These are phyloP conservation scores for Plasmodium billcollinsi DNA, from an alignment of 169 alveolate species.

Conservation along the genomic window DNA sequence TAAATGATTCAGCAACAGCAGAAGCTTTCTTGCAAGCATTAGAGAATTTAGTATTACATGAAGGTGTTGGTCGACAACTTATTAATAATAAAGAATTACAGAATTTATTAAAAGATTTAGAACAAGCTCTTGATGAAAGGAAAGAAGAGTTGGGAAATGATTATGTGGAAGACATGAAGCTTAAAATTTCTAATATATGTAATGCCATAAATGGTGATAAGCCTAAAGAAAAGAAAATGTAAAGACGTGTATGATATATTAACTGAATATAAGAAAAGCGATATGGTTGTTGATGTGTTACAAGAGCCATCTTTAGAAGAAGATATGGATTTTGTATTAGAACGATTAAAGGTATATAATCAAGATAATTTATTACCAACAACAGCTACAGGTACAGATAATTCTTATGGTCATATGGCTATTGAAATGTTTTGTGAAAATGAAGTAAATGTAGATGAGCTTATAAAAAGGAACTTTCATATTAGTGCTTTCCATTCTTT, in stretches of 20 bases:
- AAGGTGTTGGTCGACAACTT: conserved; percentile 85
- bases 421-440: conserved; percentile 78
- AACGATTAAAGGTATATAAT: conserved; percentile 37
- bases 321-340: conserved; percentile 68
- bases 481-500: conserved; percentile 38
- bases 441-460: conserved; percentile 44
- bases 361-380: conserved; percentile 54
- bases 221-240: conserved; percentile 84
- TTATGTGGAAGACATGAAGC: conserved; percentile 62
- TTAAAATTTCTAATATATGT: conserved; percentile 68
- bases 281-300: conserved; percentile 46
- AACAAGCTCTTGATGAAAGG: conserved; percentile 19
- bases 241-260: conserved; percentile 80
- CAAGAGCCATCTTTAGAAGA: conserved; percentile 72
- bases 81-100: conserved; percentile 75
- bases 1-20: conserved; percentile 72
- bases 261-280: conserved; percentile 75
- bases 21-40: conserved; percentile 74
- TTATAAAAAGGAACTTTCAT: conserved; percentile 44
- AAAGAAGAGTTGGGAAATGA: conserved; percentile 77
- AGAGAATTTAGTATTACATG: conserved; percentile 75
- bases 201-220: conserved; percentile 81
- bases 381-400: conserved; percentile 77
- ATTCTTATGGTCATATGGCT: conserved; percentile 83
- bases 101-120: conserved; percentile 76